These are phyloP conservation scores for Cavenderia fasciculata DNA, from an alignment of 78 protist species.

Conservation along the genomic window DNA sequence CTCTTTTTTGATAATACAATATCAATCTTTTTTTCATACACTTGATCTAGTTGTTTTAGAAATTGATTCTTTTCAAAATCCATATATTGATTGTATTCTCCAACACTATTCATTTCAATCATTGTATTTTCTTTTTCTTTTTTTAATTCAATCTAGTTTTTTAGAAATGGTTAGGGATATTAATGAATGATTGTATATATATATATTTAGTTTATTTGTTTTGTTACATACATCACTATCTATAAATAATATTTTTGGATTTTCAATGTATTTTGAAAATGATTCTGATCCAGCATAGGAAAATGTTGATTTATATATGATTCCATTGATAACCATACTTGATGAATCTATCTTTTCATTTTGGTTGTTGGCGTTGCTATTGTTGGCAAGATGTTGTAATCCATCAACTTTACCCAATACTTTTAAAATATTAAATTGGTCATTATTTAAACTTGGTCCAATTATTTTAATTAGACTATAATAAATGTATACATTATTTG, in stretches of 20 bases:
- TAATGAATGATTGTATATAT: not conserved
- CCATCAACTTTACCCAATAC: not conserved
- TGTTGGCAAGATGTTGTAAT: no score
- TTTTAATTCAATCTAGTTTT: conserved; percentile 41
- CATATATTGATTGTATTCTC: not conserved
- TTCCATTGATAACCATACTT: conserved; percentile 14
- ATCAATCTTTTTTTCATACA: not conserved
- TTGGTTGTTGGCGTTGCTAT: not conserved
- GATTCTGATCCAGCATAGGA: conserved; percentile 29
- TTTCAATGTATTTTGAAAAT: conserved; percentile 1
- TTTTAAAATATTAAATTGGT: not conserved
- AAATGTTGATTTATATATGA: conserved; percentile 23
- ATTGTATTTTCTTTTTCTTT: conserved; percentile 35
- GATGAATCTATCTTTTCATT: not conserved
- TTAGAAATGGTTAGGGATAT: not conserved
- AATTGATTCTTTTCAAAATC: not conserved
- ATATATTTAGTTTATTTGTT: not conserved
- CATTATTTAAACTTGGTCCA: not conserved
- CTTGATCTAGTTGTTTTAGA: not conserved
- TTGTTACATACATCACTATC: not conserved
- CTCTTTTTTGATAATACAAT: not conserved
- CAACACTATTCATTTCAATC: not conserved
- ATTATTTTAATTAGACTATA: not conserved
- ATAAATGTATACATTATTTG: not conserved
- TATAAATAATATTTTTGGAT: conserved; percentile 30